Evolutionary conservation across 371 early-diverging fungal genomes (phyloP).

Genomic region (Polyrhizophydium stewartii): DNA sequence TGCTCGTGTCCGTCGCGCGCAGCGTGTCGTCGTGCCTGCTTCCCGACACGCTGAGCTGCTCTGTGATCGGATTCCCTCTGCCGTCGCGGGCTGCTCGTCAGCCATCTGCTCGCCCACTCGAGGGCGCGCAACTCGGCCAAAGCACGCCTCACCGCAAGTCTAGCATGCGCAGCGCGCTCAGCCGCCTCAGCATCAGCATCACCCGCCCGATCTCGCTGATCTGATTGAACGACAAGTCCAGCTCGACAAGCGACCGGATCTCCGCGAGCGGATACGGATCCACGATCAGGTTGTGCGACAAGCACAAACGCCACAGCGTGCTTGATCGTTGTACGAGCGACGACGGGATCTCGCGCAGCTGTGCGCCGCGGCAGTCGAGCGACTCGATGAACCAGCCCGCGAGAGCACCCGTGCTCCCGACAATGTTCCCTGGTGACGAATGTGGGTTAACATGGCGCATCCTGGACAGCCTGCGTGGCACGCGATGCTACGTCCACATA

Average conservation of each 20-base stretch:
- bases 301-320: slow-evolving; percentile 7
- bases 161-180: slow-evolving; percentile 11
- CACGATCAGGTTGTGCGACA: slow-evolving; percentile 11
- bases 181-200: neutral
- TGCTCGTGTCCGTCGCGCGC: slow-evolving; percentile 1
- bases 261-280: slow-evolving; percentile 5
- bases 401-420: too few species aligned
- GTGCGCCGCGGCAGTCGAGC: slow-evolving; percentile 6
- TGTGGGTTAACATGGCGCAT: too few species aligned
- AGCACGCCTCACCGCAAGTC: slow-evolving; percentile 23
- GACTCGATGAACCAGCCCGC: neutral
- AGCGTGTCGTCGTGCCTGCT: neutral
- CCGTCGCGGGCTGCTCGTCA: too few species aligned
- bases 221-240: slow-evolving; percentile 7
- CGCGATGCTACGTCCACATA: too few species aligned
- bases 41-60: slow-evolving; percentile 11
- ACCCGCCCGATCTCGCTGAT: slow-evolving; percentile 11
- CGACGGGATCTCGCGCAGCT: slow-evolving; percentile 8
- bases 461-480: too few species aligned
- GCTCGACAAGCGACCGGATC: slow-evolving; percentile 8
- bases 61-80: slow-evolving; percentile 22
- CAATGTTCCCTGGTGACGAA: too few species aligned
- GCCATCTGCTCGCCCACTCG: too few species aligned
- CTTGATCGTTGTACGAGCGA: neutral
- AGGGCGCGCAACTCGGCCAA: too few species aligned